phyloP scores from a whole-genome alignment of 2,329 filamentous ascomycete species.

The Colletotrichum sp. region DNA sequence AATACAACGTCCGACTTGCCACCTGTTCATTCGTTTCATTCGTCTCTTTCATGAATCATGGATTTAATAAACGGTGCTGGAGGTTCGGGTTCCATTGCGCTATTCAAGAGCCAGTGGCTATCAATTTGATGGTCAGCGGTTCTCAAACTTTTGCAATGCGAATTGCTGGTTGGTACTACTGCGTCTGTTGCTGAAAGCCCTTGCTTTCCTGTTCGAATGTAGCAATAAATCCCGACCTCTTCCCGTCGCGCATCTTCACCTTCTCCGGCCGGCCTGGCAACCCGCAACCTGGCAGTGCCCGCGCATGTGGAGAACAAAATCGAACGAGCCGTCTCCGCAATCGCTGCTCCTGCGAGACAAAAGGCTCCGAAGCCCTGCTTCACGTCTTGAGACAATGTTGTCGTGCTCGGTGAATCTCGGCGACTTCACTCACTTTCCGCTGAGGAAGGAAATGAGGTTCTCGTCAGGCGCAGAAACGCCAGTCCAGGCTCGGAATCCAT shows the following conservation, averaged over 20 bases:
- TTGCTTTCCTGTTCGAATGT: not conserved
- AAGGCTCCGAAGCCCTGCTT: not conserved
- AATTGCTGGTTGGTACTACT: not conserved
- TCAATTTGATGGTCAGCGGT: not conserved
- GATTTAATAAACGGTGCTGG: not conserved
- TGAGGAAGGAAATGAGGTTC: not conserved
- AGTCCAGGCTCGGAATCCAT: not conserved
- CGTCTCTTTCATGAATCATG: conserved; percentile 16
- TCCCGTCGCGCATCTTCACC: not conserved
- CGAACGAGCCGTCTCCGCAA: not conserved
- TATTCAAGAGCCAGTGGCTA: not conserved
- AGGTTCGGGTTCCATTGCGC: not conserved
- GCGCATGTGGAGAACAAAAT: not conserved
- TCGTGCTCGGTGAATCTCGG: not conserved
- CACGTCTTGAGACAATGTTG: not conserved
- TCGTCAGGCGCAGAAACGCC: not conserved
- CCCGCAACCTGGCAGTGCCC: not conserved
- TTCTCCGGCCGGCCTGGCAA: not conserved
- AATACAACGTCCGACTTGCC: not conserved
- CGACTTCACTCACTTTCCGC: not conserved
- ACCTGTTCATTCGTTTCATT: conserved; percentile 12
- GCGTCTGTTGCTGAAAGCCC: not conserved
- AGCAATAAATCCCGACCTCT: conserved; percentile 15
- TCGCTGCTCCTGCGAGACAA: not conserved
- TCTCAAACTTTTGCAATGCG: not conserved